Conservation (phyloP, 106 monocot species). For the Cymbidium sinense region DNA sequence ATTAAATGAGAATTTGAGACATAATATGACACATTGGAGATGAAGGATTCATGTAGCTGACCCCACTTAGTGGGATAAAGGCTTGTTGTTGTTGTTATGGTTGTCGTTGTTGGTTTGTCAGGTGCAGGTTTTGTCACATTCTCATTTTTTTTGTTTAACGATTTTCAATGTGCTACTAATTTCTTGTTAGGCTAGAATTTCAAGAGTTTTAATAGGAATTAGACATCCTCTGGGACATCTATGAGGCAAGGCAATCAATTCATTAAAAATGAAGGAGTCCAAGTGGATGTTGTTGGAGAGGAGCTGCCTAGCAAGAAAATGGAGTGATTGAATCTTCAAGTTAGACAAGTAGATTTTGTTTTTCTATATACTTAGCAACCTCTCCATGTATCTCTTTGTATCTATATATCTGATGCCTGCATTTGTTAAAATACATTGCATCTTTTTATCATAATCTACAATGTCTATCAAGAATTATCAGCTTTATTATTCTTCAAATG, state of each 20-base stretch:
- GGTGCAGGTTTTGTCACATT: background rate
- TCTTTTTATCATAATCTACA: background rate
- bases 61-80: too few relatives aligned
- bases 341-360: background rate
- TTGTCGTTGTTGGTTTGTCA: too few relatives aligned
- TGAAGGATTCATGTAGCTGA: too few relatives aligned
- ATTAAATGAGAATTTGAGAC: too few relatives aligned
- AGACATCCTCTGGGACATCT: slow-evolving; percentile 82
- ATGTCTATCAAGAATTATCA: background rate
- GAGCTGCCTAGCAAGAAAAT: slow-evolving; percentile 54
- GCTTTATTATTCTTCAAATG: background rate
- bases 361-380: background rate
- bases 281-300: slow-evolving; percentile 85
- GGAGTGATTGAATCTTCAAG: slow-evolving; percentile 35
- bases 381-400: background rate
- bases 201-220: slow-evolving; percentile 85
- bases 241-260: slow-evolving; percentile 67
- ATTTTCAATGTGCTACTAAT: slow-evolving; percentile 14
- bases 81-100: too few relatives aligned
- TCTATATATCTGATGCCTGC: background rate
- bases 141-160: background rate
- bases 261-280: slow-evolving; percentile 65
- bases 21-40: too few relatives aligned
- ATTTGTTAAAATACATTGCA: background rate
- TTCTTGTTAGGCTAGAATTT: slow-evolving; percentile 82